Conservation (phyloP, 2,329 filamentous ascomycete genomes). For the Colletotrichum plurivorum region DNA sequence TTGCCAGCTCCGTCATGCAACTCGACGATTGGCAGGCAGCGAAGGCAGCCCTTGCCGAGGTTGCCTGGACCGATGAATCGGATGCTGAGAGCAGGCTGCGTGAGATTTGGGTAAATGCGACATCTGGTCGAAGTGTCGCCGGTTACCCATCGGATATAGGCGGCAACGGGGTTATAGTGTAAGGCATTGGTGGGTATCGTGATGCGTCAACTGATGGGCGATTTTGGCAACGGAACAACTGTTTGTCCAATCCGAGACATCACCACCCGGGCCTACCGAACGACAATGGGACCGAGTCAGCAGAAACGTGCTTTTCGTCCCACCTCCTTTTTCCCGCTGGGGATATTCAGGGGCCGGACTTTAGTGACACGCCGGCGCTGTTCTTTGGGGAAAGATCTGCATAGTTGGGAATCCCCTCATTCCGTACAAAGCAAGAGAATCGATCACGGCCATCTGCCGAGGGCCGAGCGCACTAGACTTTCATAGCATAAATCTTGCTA, state of each 20-base stretch:
- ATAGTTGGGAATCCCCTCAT: conserved; percentile 18
- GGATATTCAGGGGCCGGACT: neutral
- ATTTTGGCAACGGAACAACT: conserved; percentile 1
- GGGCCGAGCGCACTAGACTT: conserved; percentile 22
- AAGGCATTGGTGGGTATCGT: neutral
- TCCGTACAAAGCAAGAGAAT: neutral
- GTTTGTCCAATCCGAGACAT: conserved; percentile 14
- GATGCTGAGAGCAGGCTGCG: conserved; percentile 56
- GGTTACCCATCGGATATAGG: neutral
- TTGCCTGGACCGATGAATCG: conserved; percentile 57
- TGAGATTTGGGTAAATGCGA: conserved; percentile 58
- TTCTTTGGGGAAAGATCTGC: conserved; percentile 5
- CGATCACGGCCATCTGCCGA: conserved; percentile 1
- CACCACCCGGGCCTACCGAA: neutral
- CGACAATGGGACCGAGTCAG: neutral
- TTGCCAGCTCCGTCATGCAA: conserved; percentile 54
- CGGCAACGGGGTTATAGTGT: neutral
- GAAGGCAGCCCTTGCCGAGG: conserved; percentile 52
- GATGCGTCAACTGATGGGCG: neutral
- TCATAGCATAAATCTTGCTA: conserved; percentile 6
- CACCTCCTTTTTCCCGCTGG: no score
- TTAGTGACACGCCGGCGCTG: conserved; percentile 1
- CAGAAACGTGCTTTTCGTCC: no score
- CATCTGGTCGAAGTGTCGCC: conserved; percentile 42
- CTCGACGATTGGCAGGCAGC: conserved; percentile 57